Percentiles rank a stretch among this genome's conserved stretches.
These are phyloP conservation scores for Capniomyces stellatus DNA, from an alignment of 371 early-diverging fungal genomes.

Conservation along the genomic window DNA sequence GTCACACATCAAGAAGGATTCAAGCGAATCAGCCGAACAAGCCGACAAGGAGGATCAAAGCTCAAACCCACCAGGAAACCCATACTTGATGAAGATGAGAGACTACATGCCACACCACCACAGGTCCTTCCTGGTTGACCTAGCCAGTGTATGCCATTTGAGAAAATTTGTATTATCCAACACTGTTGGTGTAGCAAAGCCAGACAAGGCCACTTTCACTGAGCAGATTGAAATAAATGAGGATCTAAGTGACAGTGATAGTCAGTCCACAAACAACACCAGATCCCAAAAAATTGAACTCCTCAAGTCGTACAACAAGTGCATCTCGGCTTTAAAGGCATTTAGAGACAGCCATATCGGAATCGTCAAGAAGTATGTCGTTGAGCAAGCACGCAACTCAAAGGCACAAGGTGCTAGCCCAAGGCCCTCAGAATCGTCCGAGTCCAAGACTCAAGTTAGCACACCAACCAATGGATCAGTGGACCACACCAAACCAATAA, in stretches of 20 bases:
- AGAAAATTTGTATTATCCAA: slow-evolving; percentile 21
- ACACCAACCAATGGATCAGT: too few relatives aligned
- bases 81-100: slow-evolving; percentile 75
- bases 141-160: slow-evolving; percentile 29
- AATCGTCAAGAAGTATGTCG: slow-evolving; percentile 79
- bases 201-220: not conserved
- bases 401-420: too few relatives aligned
- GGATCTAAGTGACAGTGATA: slow-evolving; percentile 19
- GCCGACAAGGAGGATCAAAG: slow-evolving; percentile 5
- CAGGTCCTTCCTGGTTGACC: slow-evolving; percentile 64
- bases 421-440: too few relatives aligned
- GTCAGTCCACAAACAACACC: slow-evolving; percentile 10
- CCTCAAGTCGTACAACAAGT: slow-evolving; percentile 51
- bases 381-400: slow-evolving; percentile 65
- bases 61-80: slow-evolving; percentile 31
- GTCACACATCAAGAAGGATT: not conserved
- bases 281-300: slow-evolving; percentile 37
- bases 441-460: too few relatives aligned
- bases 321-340: slow-evolving; percentile 53
- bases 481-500: too few relatives aligned
- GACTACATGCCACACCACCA: slow-evolving; percentile 80
- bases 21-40: slow-evolving; percentile 10
- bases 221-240: not conserved
- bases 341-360: slow-evolving; percentile 87
- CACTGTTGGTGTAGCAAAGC: not conserved